phyloP scores from a whole-genome alignment of 2,329 filamentous ascomycete species.

The Fonsecaea multimorphosa region DNA sequence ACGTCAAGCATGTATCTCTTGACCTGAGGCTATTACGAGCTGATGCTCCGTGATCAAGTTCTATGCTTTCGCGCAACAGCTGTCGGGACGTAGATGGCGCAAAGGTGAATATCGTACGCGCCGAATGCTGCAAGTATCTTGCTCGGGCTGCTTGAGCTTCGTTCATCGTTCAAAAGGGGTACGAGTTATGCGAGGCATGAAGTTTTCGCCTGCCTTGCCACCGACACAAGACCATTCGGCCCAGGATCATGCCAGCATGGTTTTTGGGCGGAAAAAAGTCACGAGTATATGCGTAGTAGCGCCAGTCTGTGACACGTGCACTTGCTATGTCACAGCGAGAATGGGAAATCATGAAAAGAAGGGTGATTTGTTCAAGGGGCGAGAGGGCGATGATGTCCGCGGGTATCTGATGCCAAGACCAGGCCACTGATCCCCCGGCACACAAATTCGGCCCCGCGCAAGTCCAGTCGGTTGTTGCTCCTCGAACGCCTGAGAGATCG shows the following conservation, averaged over 20 bases:
- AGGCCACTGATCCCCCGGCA: not conserved
- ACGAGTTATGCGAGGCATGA: not conserved
- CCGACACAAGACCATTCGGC: not conserved
- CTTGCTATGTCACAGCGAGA: not conserved
- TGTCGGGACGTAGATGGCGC: conserved; percentile 9
- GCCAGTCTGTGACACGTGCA: not conserved
- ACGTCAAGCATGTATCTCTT: conserved; percentile 48
- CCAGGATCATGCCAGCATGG: not conserved
- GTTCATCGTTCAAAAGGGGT: not conserved
- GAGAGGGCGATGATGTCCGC: not conserved
- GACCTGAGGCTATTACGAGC: conserved; percentile 10
- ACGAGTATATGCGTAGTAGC: not conserved
- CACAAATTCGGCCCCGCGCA: not conserved
- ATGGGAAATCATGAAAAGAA: not conserved
- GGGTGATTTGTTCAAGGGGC: not conserved
- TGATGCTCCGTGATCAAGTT: conserved; percentile 4
- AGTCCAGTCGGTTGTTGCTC: not conserved
- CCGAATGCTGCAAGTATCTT: conserved; percentile 39
- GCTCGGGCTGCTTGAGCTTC: not conserved
- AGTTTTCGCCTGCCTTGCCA: not conserved
- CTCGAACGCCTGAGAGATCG: not conserved
- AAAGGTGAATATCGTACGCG: conserved; percentile 4
- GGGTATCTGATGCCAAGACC: not conserved
- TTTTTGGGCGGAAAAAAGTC: not conserved
- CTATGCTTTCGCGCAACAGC: conserved; percentile 23